These are phyloP conservation scores for Ailanthus altissimus DNA, from an alignment of 345 rosid genomes.

Conservation along the genomic window DNA sequence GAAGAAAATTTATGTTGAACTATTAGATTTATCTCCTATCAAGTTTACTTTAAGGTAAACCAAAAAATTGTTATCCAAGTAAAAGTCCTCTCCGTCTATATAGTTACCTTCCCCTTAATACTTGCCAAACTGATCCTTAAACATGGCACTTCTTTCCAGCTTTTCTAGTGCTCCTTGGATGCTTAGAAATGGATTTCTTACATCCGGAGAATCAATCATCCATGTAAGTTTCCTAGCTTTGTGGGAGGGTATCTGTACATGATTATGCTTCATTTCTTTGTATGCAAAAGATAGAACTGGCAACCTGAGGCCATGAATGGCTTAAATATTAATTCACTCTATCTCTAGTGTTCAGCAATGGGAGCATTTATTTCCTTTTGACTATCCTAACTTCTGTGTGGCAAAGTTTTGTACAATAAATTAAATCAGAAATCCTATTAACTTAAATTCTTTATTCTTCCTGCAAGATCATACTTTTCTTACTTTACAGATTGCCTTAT, in stretches of 20 bases:
- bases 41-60: constrained; percentile 76
- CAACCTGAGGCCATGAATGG: not conserved
- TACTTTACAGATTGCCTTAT: not conserved
- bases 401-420: not conserved
- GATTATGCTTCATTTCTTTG: not conserved
- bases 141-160: constrained; percentile 48
- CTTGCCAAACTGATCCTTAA: constrained; percentile 20
- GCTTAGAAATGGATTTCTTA: constrained; percentile 69
- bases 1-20: constrained; percentile 81
- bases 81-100: not conserved
- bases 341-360: not conserved
- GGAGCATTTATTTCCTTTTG: not conserved
- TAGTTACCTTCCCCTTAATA: not conserved
- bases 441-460: not conserved
- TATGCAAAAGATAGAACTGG: not conserved
- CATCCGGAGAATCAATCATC: constrained; percentile 79
- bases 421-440: not conserved
- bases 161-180: constrained; percentile 97
- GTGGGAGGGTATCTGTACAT: not conserved
- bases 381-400: not conserved
- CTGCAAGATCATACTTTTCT: not conserved
- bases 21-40: constrained; percentile 73
- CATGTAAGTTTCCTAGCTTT: constrained; percentile 59
- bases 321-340: not conserved
- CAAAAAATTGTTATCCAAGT: not conserved